phyloP scores from a whole-genome alignment of 306 rosid genomes.

The Ochetophila trinervis region DNA sequence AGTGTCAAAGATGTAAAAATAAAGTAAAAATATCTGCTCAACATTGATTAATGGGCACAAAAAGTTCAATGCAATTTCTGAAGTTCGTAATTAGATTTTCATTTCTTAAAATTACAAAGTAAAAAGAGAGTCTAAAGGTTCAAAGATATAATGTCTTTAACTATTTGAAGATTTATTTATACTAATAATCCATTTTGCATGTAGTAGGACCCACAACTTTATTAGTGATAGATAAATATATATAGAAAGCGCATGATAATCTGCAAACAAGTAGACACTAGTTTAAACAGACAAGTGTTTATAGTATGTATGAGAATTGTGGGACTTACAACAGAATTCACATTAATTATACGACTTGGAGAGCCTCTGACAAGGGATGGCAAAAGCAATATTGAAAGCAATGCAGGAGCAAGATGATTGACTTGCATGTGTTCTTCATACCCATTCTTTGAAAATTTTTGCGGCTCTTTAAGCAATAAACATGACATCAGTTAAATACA shows the following conservation, averaged over 20 bases:
- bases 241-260: too few relatives aligned
- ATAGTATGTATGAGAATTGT: conserved; percentile 6
- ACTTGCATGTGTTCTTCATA: conserved; percentile 98
- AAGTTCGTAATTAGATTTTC: not conserved
- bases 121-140: not conserved
- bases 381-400: conserved; percentile 88
- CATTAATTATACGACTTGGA: conserved; percentile 88
- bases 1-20: too few relatives aligned
- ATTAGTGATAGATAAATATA: too few relatives aligned
- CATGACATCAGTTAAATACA: conserved; percentile 14
- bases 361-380: conserved; percentile 94
- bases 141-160: too few relatives aligned
- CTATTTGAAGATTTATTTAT: too few relatives aligned
- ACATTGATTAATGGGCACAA: too few relatives aligned
- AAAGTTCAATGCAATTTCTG: not conserved
- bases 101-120: not conserved
- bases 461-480: conserved; percentile 65
- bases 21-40: too few relatives aligned
- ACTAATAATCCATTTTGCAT: too few relatives aligned
- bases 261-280: too few relatives aligned
- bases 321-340: conserved; percentile 85
- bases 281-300: too few relatives aligned
- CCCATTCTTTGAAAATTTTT: conserved; percentile 81
- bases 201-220: too few relatives aligned
- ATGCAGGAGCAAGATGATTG: conserved; percentile 92